These are phyloP conservation scores for Thelonectria discophora DNA, from an alignment of 2,329 filamentous ascomycete genomes.

Conservation along the genomic window DNA sequence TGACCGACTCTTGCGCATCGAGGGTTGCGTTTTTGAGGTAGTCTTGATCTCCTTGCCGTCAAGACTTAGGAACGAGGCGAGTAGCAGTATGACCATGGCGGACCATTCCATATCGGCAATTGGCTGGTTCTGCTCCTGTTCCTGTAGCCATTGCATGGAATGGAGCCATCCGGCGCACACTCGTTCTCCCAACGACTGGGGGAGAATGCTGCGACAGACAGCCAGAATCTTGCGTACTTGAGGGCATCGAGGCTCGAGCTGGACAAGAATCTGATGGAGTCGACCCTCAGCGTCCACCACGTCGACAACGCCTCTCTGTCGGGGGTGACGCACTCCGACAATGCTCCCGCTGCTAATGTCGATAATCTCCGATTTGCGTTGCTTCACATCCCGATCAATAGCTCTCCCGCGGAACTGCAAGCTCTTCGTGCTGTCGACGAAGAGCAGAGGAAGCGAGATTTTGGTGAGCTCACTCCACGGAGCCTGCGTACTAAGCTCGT, in stretches of 20 bases:
- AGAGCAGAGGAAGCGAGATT: slow-evolving; percentile 69
- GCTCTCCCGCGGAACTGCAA: slow-evolving; percentile 64
- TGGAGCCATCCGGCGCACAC: slow-evolving; percentile 79
- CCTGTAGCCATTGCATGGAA: slow-evolving; percentile 72
- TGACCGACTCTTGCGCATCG: slow-evolving; percentile 45
- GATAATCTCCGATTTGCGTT: slow-evolving; percentile 56
- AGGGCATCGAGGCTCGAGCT: slow-evolving; percentile 71
- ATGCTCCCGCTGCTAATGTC: slow-evolving; percentile 59
- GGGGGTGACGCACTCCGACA: slow-evolving; percentile 65
- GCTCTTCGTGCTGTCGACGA: slow-evolving; percentile 66
- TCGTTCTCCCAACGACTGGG: slow-evolving; percentile 65
- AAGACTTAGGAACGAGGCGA: slow-evolving; percentile 70
- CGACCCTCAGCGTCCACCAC: slow-evolving; percentile 69
- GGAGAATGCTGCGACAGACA: slow-evolving; percentile 70
- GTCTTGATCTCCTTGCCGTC: slow-evolving; percentile 49
- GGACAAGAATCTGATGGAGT: slow-evolving; percentile 73
- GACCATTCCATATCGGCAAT: slow-evolving; percentile 73
- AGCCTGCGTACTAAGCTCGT: slow-evolving; percentile 76
- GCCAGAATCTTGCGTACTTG: slow-evolving; percentile 69
- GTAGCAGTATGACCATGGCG: slow-evolving; percentile 69
- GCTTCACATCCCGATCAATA: slow-evolving; percentile 61
- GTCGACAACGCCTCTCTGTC: slow-evolving; percentile 69
- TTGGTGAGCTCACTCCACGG: slow-evolving; percentile 78
- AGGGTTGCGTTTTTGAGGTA: slow-evolving; percentile 38
- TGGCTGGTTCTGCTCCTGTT: slow-evolving; percentile 51